These are phyloP conservation scores for Triticum turgidum DNA, from an alignment of 176 grass and related monocot genomes.

Conservation along the genomic window DNA sequence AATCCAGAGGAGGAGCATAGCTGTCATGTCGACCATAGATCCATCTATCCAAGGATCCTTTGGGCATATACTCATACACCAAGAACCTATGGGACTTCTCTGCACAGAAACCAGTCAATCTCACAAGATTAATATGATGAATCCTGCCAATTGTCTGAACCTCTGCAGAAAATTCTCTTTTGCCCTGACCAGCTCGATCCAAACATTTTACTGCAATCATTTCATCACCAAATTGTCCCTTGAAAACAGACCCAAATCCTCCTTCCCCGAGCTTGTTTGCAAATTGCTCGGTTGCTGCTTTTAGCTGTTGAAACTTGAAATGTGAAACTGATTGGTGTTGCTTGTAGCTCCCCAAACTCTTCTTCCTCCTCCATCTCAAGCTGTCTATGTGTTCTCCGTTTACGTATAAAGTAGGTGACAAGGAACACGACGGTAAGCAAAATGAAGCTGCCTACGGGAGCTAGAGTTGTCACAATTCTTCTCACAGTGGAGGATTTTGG, in stretches of 20 bases:
- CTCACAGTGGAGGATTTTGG: too few relatives aligned
- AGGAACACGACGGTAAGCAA: too few relatives aligned
- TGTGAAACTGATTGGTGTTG: too few relatives aligned
- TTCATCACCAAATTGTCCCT: not conserved
- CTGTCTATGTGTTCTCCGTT: too few relatives aligned
- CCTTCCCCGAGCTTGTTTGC: conserved; percentile 13
- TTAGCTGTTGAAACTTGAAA: too few relatives aligned
- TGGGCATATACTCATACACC: conserved; percentile 28
- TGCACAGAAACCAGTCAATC: conserved; percentile 47
- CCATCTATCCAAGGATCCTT: not conserved
- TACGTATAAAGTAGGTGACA: too few relatives aligned
- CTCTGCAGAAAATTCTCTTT: conserved; percentile 42
- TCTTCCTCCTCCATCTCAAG: too few relatives aligned
- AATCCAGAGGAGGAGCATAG: conserved; percentile 7
- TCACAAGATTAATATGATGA: not conserved
- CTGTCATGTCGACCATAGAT: conserved; percentile 31
- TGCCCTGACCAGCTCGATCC: conserved; percentile 28
- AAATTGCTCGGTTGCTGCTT: too few relatives aligned
- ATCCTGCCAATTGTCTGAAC: not conserved
- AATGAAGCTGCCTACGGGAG: too few relatives aligned
- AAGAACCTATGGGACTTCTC: conserved; percentile 49
- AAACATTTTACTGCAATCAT: conserved; percentile 37
- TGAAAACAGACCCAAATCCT: conserved; percentile 37
- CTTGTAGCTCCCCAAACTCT: too few relatives aligned
- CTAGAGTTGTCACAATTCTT: too few relatives aligned